phyloP scores from a whole-genome alignment of 805 yeast genomes.

The Metschnikowia lunata region DNA sequence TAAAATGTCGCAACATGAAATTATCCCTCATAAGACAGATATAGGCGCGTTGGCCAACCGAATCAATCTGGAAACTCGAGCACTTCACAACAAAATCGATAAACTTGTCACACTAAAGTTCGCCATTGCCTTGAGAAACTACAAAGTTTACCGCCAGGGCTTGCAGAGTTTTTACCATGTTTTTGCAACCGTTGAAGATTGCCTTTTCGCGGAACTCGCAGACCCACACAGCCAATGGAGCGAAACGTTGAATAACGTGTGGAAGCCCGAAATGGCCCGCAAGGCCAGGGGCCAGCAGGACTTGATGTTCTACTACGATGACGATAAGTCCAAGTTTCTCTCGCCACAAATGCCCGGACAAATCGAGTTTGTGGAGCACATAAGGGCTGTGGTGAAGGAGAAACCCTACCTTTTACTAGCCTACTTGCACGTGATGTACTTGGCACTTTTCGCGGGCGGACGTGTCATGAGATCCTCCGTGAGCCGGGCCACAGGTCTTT shows the following conservation, averaged over 20 bases:
- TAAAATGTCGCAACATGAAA: constrained; percentile 41
- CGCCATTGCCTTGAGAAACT: constrained; percentile 72
- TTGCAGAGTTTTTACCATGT: constrained; percentile 69
- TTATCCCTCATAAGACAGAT: constrained; percentile 75
- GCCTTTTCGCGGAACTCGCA: constrained; percentile 44
- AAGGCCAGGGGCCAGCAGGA: constrained; percentile 54
- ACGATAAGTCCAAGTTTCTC: constrained; percentile 50
- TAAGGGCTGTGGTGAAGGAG: constrained; percentile 46
- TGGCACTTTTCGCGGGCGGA: constrained; percentile 87
- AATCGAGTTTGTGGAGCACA: constrained; percentile 58
- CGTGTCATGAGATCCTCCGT: constrained; percentile 64
- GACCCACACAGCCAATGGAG: constrained; percentile 30
- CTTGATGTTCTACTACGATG: constrained; percentile 61
- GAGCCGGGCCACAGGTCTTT: constrained; percentile 61
- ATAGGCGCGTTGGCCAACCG: constrained; percentile 81
- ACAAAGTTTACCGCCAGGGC: constrained; percentile 76
- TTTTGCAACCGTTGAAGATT: constrained; percentile 58
- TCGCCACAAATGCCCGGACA: constrained; percentile 58
- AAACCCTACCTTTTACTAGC: constrained; percentile 74
- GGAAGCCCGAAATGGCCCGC: constrained; percentile 70
- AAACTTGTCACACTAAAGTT: constrained; percentile 64
- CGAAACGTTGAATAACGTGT: constrained; percentile 51
- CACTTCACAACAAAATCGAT: constrained; percentile 64
- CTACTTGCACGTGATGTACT: constrained; percentile 78
- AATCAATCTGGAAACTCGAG: constrained; percentile 65